phyloP scores from a whole-genome alignment of 2,329 filamentous ascomycete genomes.

The Capronia coronata region DNA sequence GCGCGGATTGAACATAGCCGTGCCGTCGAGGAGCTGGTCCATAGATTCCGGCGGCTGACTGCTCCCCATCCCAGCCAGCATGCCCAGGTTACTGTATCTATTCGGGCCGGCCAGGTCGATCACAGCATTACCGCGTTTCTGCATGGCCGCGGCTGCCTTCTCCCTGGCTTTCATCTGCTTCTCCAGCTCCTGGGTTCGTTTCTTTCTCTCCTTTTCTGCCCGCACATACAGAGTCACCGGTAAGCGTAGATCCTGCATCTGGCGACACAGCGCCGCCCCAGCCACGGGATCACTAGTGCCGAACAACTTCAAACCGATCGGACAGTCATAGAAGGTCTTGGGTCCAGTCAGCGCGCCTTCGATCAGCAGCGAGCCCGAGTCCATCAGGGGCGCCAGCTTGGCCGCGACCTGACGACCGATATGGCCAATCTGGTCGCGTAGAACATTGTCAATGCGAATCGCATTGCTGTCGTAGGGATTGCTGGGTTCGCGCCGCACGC shows the following conservation, averaged over 20 bases:
- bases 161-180: conserved; percentile 39
- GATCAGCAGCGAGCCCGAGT: conserved; percentile 53
- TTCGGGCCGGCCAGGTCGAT: conserved; percentile 25
- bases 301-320: conserved; percentile 62
- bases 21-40: conserved; percentile 57
- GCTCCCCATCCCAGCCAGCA: conserved; percentile 15
- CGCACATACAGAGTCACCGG: conserved; percentile 48
- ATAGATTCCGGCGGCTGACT: conserved; percentile 35
- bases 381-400: conserved; percentile 59
- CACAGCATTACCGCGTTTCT: conserved; percentile 19
- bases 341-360: conserved; percentile 64
- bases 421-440: conserved; percentile 70
- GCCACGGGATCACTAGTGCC: conserved; percentile 55
- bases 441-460: conserved; percentile 70
- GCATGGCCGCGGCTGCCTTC: conserved; percentile 21
- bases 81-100: conserved; percentile 35
- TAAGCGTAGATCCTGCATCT: conserved; percentile 60
- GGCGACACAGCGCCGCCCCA: conserved; percentile 51
- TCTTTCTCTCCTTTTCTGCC: conserved; percentile 51
- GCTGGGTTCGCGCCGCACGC: conserved; percentile 57
- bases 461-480: conserved; percentile 71
- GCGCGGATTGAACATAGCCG: conserved; percentile 53
- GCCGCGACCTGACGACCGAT: conserved; percentile 59
- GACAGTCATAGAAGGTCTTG: conserved; percentile 65
- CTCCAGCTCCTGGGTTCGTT: conserved; percentile 48